Evolutionary conservation across 768 basidiomycete genomes (phyloP), one percentile per base, ranked within the genome.

Genomic region (Tubosaeta sp.): DNA sequence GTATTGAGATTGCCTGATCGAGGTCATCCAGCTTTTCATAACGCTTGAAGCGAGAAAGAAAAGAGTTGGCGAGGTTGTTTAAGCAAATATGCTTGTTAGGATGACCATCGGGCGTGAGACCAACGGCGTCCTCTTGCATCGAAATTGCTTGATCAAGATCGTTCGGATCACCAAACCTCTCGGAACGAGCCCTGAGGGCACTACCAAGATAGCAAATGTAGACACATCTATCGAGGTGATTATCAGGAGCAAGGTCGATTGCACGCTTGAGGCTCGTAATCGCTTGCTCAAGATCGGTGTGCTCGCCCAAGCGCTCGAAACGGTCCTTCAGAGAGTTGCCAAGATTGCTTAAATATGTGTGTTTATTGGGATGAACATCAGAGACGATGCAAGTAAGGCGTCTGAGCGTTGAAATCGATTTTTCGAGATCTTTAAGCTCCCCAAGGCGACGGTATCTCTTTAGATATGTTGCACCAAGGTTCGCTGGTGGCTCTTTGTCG

Each of bases 81-180:
- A 55, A 24, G 32, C 27, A 39, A 10, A 2, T 36, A 18, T 22
- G 21, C 11, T 43, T 50, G 22, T 49, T 6, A 1, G 40, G 44
- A n/a, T 50, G 39, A 11, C 13, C 21, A 16, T 31, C 24, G 8
- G 38, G 48, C 4, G 34, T 34, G 9, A 43, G 31, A 3, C 13
- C 6, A 13, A 49, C 34, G 25, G 40, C 44, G 1, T 46, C 16
- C 12, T 6, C 9, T 18, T 49, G 42, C 29, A 8, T 24, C 27
- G 27, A 35, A 27, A 53, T 49, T 7, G 48, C 48, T 39, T 44
- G 47, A 18, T 46, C 44, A 6, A 51, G 44, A 13, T 51, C 50
- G 12, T 10, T 29, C 24, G 27, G n/a, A 10, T 41, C 31, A 10
- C 31, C 34, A 4, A 41, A 13, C 3, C 7, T 19, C 22, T 41